Conservation (phyloP, 78 protist genomes). For the Acrasis kona region DNA sequence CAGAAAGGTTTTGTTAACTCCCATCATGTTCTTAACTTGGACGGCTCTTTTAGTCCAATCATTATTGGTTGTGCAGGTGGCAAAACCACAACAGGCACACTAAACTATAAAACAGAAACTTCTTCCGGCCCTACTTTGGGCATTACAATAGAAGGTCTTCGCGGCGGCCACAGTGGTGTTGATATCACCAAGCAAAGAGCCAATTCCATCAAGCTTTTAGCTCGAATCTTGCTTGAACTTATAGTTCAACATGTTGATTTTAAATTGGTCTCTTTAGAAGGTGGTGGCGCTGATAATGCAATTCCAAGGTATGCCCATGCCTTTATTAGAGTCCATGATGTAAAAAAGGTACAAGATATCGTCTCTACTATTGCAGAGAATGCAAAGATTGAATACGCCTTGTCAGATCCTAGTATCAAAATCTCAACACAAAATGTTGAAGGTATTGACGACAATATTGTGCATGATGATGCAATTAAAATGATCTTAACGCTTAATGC, state of each 20-base stretch:
- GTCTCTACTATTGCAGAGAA: not conserved
- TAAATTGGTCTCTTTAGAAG: not conserved
- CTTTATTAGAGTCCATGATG: not conserved
- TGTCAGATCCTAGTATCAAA: not conserved
- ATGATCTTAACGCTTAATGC: too few relatives aligned
- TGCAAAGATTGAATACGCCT: not conserved
- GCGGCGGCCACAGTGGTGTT: slow-evolving; percentile 7
- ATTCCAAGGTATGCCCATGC: not conserved
- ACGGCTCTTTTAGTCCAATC: slow-evolving; percentile 10
- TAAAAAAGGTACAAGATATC: not conserved
- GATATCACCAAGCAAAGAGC: slow-evolving; percentile 20
- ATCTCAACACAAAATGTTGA: too few relatives aligned
- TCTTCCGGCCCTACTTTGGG: not conserved
- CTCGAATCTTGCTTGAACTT: slow-evolving; percentile 1
- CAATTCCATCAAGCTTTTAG: slow-evolving; percentile 15
- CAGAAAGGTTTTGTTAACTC: not conserved
- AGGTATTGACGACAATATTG: too few relatives aligned
- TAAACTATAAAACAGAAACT: not conserved
- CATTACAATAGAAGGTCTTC: not conserved
- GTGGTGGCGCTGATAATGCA: slow-evolving; percentile 10
- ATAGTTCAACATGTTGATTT: not conserved
- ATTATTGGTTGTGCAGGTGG: slow-evolving; percentile 34
- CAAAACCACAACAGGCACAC: not conserved
- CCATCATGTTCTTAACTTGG: slow-evolving; percentile 22
- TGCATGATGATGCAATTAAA: too few relatives aligned